Evolutionary conservation across 805 yeast species (phyloP).

Genomic region (Candida nemodendra): DNA sequence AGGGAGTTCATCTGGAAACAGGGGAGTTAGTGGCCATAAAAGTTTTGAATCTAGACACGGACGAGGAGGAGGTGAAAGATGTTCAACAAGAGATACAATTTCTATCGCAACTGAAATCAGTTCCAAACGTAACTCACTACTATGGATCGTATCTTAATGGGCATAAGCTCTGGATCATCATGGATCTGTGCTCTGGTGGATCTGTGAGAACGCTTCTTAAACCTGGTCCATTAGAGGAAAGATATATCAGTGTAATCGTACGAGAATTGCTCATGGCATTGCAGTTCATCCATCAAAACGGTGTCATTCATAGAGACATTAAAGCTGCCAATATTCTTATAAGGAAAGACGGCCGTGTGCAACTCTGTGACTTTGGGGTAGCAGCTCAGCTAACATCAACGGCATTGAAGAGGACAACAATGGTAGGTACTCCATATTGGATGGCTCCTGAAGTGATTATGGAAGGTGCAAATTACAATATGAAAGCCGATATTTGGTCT

Average conservation of each 20-base stretch:
- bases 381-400: constrained; percentile 87
- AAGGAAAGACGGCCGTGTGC: constrained; percentile 79
- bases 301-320: constrained; percentile 93
- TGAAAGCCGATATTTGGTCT: constrained; percentile 97
- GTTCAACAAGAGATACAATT: constrained; percentile 92
- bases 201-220: constrained; percentile 79
- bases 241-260: constrained; percentile 75
- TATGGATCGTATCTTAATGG: constrained; percentile 86
- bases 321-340: constrained; percentile 95
- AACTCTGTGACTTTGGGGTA: constrained; percentile 96
- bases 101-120: constrained; percentile 73
- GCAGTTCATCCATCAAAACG: constrained; percentile 77
- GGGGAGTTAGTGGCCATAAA: constrained; percentile 88
- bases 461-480: constrained; percentile 85
- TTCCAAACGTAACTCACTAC: constrained; percentile 91
- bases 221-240: constrained; percentile 88
- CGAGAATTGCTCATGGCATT: constrained; percentile 81
- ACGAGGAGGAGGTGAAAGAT: constrained; percentile 90
- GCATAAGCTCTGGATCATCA: constrained; percentile 93
- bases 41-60: constrained; percentile 87
- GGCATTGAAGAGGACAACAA: constrained; percentile 79
- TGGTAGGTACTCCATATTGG: constrained; percentile 98
- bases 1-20: constrained; percentile 70
- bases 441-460: constrained; percentile 99
- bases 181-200: constrained; percentile 98